Evolutionary conservation across 2,329 filamentous ascomycete species (phyloP).

Genomic region (Ophiobolus disseminans): DNA sequence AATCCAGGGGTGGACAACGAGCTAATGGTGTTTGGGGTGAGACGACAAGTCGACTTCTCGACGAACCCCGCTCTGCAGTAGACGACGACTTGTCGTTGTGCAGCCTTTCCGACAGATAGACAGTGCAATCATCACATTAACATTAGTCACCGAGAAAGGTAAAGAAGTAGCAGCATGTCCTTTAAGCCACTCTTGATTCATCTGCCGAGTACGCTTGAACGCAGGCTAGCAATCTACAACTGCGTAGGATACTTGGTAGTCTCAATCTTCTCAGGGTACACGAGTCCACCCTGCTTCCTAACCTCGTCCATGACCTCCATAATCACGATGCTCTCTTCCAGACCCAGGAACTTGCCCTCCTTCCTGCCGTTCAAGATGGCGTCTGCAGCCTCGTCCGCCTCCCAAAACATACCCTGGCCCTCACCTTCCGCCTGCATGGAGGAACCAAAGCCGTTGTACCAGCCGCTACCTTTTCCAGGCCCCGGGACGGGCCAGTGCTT

Average conservation of each 20-base stretch:
- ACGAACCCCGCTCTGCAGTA: too few relatives aligned
- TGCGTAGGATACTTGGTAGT: constrained; percentile 47
- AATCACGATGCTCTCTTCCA: constrained; percentile 82
- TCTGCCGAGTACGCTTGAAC: too few relatives aligned
- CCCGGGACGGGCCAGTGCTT: constrained; percentile 56
- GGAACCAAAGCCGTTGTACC: constrained; percentile 57
- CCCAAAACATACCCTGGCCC: constrained; percentile 89
- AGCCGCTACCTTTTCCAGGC: constrained; percentile 56
- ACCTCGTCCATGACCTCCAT: constrained; percentile 83
- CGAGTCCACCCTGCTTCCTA: constrained; percentile 66
- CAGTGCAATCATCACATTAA: too few relatives aligned
- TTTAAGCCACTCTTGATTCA: too few relatives aligned
- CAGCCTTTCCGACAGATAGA: too few relatives aligned
- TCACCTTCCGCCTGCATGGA: constrained; percentile 58
- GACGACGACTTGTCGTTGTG: too few relatives aligned
- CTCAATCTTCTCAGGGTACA: constrained; percentile 72
- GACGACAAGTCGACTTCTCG: too few relatives aligned
- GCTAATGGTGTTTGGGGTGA: too few relatives aligned
- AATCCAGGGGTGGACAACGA: too few relatives aligned
- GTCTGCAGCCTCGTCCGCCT: constrained; percentile 79
- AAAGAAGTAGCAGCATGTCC: too few relatives aligned
- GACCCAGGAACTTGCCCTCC: constrained; percentile 68
- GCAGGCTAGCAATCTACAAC: too few relatives aligned
- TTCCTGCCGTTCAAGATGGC: constrained; percentile 78
- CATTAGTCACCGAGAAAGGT: too few relatives aligned